Base-by-base conservation (phyloP, 805 yeast species). In the Clavispora asparagi region DNA sequence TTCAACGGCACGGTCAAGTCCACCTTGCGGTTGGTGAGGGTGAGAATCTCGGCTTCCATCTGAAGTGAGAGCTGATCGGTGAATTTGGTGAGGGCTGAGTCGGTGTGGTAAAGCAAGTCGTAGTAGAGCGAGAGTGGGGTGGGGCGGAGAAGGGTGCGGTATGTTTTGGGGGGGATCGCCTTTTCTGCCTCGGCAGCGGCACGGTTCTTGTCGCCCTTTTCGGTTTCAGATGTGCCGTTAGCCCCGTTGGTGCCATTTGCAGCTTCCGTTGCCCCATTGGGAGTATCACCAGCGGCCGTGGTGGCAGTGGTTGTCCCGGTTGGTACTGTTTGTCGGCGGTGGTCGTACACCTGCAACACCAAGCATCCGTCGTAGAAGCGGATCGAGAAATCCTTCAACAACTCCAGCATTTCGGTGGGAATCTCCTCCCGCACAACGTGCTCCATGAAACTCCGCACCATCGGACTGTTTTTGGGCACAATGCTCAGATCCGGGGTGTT, bases 341-440 rank as follows among this genome's bases (percentile, higher is more conserved):
- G 96, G 64, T 92, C 99, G 53, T 78, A 80, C n/a, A 92, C 84
- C 60, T 88, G 88, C 41, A 92, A 64, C 13, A 92, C 87, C 35
- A 92, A 70, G 62, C 95, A 87, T 0, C 97, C 97, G 60, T 94
- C 97, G 62, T 88, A 92, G 44, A 89, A 78, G 49, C 81, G 79
- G 30, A 91, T 79, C 16, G 91, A 85, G 32, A 92, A 87, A 62
- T 92, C 98, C 58, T 86, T 82, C 39, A 94, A 74, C 9, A 92
- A 86, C 66, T 94, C 98, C 55, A 90, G 82, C 60, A 92, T 81
- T 12, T 95, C 88, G 36, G 88, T 86, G 1, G 97, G 97, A 12
- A 92, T 87, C 56, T 83, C 84, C 43, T 92, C 95, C 45, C 79
- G 72, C 13, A 90, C 83, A 10, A 92, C 85, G 58, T 82, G 86